Evolutionary conservation across 192 early-diverging fungal genomes (phyloP).

Genomic region (Coemansia sp.): DNA sequence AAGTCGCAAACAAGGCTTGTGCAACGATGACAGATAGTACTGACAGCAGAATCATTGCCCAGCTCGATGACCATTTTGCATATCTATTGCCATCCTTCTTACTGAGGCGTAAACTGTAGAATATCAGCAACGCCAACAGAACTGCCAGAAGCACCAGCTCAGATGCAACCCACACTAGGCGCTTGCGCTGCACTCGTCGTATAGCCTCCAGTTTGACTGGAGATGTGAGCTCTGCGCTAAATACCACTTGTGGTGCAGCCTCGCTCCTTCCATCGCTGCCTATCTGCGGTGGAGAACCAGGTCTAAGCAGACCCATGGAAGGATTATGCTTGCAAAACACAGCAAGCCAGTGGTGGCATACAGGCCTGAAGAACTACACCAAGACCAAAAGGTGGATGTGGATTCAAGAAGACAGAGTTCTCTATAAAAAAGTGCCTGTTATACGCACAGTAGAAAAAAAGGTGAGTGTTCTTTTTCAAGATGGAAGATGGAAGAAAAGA

Average conservation of each 20-base stretch:
- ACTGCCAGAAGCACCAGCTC: slow-evolving; percentile 34
- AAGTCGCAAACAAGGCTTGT: slow-evolving; percentile 35
- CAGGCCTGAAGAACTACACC: background rate
- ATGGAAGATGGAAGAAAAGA: slow-evolving; percentile 26
- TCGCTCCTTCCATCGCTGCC: slow-evolving; percentile 2
- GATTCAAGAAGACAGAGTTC: background rate
- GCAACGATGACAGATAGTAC: slow-evolving; percentile 39
- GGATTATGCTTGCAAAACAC: background rate
- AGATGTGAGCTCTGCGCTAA: slow-evolving; percentile 11
- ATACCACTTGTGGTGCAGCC: slow-evolving; percentile 5
- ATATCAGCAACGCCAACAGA: slow-evolving; percentile 37
- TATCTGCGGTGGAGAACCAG: background rate
- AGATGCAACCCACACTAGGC: slow-evolving; percentile 19
- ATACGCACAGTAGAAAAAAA: slow-evolving; percentile 1
- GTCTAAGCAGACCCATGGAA: slow-evolving; percentile 1
- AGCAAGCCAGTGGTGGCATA: background rate
- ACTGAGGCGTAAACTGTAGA: slow-evolving; percentile 46
- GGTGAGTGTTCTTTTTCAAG: slow-evolving; percentile 1
- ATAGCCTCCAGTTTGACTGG: slow-evolving; percentile 25
- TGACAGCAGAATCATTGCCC: slow-evolving; percentile 50
- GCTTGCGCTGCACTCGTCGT: slow-evolving; percentile 19
- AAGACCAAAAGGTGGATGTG: background rate
- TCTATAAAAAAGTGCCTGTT: background rate
- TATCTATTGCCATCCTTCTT: slow-evolving; percentile 32
- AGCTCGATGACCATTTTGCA: slow-evolving; percentile 49